These are phyloP conservation scores for Strobilomyces echinocephalus DNA, from an alignment of 768 basidiomycete genomes.

Conservation along the genomic window DNA sequence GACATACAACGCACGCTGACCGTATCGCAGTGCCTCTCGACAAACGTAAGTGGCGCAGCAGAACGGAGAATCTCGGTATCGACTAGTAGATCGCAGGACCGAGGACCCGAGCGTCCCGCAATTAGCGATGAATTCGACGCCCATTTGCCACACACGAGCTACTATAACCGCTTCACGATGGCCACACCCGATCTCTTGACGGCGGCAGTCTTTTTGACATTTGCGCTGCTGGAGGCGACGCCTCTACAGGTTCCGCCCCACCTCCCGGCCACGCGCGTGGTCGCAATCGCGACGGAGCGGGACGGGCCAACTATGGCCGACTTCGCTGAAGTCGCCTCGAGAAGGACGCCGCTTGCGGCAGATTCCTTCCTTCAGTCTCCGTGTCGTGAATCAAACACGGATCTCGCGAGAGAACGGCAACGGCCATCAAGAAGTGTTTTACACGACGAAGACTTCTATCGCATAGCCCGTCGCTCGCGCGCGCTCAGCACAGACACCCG, in stretches of 20 bases:
- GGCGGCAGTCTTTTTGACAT: constrained; percentile 49
- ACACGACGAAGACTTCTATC: constrained; percentile 39
- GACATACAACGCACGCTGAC: constrained; percentile 13
- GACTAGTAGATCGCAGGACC: constrained; percentile 21
- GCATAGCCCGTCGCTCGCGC: constrained; percentile 20
- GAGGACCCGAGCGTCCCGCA: constrained; percentile 11
- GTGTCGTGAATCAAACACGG: constrained; percentile 28
- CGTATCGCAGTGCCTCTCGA: constrained; percentile 20
- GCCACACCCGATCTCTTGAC: constrained; percentile 36
- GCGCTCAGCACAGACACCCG: constrained; percentile 16
- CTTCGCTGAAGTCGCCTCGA: constrained; percentile 38
- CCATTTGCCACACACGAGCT: constrained; percentile 13
- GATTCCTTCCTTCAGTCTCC: constrained; percentile 34
- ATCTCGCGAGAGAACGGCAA: constrained; percentile 28
- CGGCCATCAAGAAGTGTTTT: constrained; percentile 31
- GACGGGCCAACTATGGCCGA: constrained; percentile 54
- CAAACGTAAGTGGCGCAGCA: constrained; percentile 26
- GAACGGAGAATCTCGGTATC: constrained; percentile 16
- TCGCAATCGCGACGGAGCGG: constrained; percentile 40
- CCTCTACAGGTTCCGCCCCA: constrained; percentile 45
- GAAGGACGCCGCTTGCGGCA: constrained; percentile 47
- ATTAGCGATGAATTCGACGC: constrained; percentile 8
- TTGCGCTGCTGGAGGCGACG: constrained; percentile 46
- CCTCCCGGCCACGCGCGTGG: constrained; percentile 45
- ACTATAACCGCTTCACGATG: constrained; percentile 20